Evolutionary conservation across 1,284 basidiomycete genomes (phyloP).

Genomic region (Fomes fomentarius): DNA sequence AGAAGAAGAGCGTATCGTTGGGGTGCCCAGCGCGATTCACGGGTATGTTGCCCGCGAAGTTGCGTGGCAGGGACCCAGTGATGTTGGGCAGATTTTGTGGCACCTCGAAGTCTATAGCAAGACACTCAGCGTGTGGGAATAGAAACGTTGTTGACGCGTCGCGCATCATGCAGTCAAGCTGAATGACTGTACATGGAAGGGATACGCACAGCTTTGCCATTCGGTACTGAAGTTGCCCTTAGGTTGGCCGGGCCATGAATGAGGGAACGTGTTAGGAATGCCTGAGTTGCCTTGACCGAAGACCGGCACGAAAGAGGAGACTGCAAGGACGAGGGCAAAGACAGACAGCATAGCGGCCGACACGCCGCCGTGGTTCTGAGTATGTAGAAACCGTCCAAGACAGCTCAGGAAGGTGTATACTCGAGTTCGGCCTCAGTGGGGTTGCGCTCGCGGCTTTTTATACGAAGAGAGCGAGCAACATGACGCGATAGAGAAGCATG

Average conservation of each 20-base stretch:
- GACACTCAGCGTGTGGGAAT: too few species aligned
- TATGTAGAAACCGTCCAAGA: neutral
- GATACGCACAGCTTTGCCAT: constrained; percentile 35
- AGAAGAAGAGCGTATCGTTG: constrained; percentile 75
- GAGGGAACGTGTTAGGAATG: constrained; percentile 27
- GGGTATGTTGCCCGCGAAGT: constrained; percentile 70
- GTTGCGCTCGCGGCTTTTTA: too few species aligned
- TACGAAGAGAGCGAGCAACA: too few species aligned
- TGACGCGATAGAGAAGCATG: constrained; percentile 16
- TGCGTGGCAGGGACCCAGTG: constrained; percentile 58
- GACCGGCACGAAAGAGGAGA: neutral
- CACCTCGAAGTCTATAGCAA: constrained; percentile 31
- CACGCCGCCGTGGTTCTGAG: constrained; percentile 7
- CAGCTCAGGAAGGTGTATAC: neutral
- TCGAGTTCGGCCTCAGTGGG: neutral
- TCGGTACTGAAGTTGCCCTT: constrained; percentile 31
- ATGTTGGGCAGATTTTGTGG: constrained; percentile 58
- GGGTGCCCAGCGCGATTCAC: constrained; percentile 55
- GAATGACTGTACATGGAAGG: neutral
- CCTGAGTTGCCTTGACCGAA: constrained; percentile 12
- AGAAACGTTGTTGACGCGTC: too few species aligned
- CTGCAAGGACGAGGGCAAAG: constrained; percentile 6
- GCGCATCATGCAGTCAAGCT: neutral
- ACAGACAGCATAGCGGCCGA: constrained; percentile 4
- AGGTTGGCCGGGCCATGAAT: constrained; percentile 30